Evolutionary conservation across 805 yeast species (phyloP), one percentile per base, ranked within the genome.

Genomic region (Myxozyma udenii): DNA sequence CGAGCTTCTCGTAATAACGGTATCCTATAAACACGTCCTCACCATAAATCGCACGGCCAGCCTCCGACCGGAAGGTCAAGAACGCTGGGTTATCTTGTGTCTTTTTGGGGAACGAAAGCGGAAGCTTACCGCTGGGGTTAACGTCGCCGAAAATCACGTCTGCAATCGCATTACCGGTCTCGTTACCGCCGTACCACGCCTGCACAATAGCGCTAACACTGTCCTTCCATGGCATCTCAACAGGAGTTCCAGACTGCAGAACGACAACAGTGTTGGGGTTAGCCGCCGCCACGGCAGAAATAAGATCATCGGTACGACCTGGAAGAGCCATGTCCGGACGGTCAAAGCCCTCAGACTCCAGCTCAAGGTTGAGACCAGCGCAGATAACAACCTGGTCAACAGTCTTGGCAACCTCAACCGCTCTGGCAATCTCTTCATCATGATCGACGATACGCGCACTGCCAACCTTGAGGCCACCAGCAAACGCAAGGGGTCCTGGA

Each of bases 21-120:
- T 82, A 81, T 19, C 86, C 86, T 46, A 82, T 78, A 63, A 71
- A 81, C 41, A 81, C 76, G 61, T 80, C 85, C 64, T 82, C 87
- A 51, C 85, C 85, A 58, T 81, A 82, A 47, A 76, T 61, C 32
- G 75, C 78, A 48, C 74, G 67, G 40, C 84, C 84, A 61, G 72
- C 72, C 61, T 75, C 75, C 6, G 80, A 69, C 26, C 69, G 68
- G 69, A 70, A 79, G 66, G 74, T 78, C 61, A 78, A 65, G 65
- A 64, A 80, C 0, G 84, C 73, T 12, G 85, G 84, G 56, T 76
- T 79, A 65, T 81, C 83, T 57, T 76, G 72, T 42, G 71, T 58
- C 55, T 66, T 71, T 47, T 68, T 63, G 32, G 85, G 85, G 74
- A 76, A 79, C 3, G 83, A 69, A 55, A 81, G 62, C 2, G 84